Percentiles rank a stretch among this genome's conserved stretches.
Conservation (phyloP, 2,329 filamentous ascomycete species). For the Colletotrichum caudatum region DNA sequence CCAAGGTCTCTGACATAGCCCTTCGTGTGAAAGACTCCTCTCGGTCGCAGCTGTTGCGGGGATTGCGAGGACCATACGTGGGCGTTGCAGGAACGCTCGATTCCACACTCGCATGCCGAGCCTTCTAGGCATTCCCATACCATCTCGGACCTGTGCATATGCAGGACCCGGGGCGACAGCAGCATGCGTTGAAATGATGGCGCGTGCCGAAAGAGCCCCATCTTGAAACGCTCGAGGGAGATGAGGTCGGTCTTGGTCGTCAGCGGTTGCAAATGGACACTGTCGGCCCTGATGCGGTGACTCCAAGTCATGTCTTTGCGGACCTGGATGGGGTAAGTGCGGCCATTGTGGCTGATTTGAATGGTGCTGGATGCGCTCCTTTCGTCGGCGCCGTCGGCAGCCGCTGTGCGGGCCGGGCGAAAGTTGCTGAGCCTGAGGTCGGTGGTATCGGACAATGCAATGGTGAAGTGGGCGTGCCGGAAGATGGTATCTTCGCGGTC, state of each 20-base stretch:
- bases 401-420: neutral
- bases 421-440: conserved; percentile 21
- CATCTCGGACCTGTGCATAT: conserved; percentile 19
- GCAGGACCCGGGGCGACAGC: conserved; percentile 15
- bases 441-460: conserved; percentile 7
- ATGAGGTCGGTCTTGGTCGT: neutral
- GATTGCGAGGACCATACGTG: neutral
- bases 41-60: neutral
- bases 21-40: neutral
- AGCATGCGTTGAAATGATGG: conserved; percentile 18
- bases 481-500: conserved; percentile 19
- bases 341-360: conserved; percentile 1
- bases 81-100: neutral
- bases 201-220: neutral
- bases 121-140: conserved; percentile 14
- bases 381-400: neutral
- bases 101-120: conserved; percentile 21
- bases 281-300: neutral
- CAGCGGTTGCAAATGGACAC: neutral
- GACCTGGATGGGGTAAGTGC: neutral
- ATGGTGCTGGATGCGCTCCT: neutral
- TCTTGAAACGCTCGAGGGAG: neutral
- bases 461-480: conserved; percentile 12
- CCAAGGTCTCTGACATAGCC: no score
- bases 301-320: conserved; percentile 6